A percentile compares a stretch with the other conserved stretches of the same genome.
phyloP scores from a whole-genome alignment of 768 basidiomycete species.

The Chalciporus piperatus region DNA sequence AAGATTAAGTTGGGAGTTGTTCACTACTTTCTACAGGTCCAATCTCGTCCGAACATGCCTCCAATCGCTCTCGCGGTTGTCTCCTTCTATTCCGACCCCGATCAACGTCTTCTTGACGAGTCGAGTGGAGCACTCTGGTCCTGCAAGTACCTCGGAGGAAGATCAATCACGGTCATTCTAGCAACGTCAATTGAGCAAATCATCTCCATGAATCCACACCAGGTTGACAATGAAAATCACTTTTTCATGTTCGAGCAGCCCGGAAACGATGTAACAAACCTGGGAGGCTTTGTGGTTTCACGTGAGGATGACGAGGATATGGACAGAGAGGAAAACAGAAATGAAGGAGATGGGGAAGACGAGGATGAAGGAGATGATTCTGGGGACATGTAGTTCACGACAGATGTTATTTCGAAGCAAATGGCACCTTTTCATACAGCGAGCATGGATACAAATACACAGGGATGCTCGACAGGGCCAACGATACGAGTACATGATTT shows the following conservation, averaged over 20 bases:
- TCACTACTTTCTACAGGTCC: constrained; percentile 17
- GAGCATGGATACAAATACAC: too few relatives aligned
- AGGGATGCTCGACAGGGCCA: too few relatives aligned
- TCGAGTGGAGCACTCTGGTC: neutral
- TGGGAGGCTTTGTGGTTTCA: neutral
- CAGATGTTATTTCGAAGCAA: too few relatives aligned
- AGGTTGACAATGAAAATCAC: neutral
- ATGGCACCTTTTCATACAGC: too few relatives aligned
- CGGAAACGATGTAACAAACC: neutral
- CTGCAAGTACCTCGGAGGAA: neutral
- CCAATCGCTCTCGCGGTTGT: constrained; percentile 19
- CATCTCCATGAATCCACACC: constrained; percentile 9
- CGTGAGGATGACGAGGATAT: neutral
- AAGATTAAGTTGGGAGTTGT: constrained; percentile 13
- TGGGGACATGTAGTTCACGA: too few relatives aligned
- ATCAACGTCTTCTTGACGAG: constrained; percentile 4
- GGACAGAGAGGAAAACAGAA: too few relatives aligned
- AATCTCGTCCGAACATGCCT: neutral
- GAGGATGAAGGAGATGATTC: too few relatives aligned
- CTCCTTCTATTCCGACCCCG: constrained; percentile 19
- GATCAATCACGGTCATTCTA: neutral
- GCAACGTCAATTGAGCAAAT: neutral
- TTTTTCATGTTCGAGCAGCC: constrained; percentile 7
- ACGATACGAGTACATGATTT: too few relatives aligned
- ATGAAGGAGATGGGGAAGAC: too few relatives aligned